phyloP scores from a whole-genome alignment of 345 rosid genomes.

The Heritiera littoralis region DNA sequence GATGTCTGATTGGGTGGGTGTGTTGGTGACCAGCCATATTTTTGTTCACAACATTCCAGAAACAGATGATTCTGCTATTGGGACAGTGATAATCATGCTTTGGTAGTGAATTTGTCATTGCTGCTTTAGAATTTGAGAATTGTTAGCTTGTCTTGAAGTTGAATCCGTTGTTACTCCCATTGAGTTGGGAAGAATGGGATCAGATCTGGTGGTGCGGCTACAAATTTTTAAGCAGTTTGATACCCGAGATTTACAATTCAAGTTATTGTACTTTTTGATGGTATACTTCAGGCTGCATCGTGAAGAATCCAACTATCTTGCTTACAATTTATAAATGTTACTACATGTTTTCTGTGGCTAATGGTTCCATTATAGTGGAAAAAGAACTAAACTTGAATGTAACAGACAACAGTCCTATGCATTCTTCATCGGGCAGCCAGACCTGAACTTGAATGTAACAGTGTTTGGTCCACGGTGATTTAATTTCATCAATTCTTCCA shows the following conservation, averaged over 20 bases:
- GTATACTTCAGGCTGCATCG: neutral
- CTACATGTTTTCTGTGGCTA: neutral
- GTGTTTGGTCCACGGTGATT: neutral
- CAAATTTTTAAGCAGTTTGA: slow-evolving; percentile 6
- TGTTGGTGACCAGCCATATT: slow-evolving; percentile 31
- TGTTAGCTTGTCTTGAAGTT: slow-evolving; percentile 18
- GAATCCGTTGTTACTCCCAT: slow-evolving; percentile 32
- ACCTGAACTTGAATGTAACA: neutral
- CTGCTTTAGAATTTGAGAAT: slow-evolving; percentile 26
- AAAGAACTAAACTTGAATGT: neutral
- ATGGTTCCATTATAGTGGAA: neutral
- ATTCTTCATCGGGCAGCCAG: no score
- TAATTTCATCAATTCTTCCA: neutral
- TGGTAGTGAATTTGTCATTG: slow-evolving; percentile 25
- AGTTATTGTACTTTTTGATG: slow-evolving; percentile 5
- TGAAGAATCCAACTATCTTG: neutral
- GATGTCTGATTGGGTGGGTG: slow-evolving; percentile 17
- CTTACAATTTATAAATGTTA: slow-evolving; percentile 9
- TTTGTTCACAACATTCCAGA: slow-evolving; percentile 33
- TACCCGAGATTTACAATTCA: slow-evolving; percentile 11
- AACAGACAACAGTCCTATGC: no score
- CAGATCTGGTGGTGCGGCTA: slow-evolving; percentile 28
- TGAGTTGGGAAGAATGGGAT: slow-evolving; percentile 31
- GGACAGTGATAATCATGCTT: slow-evolving; percentile 22
- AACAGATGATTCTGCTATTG: slow-evolving; percentile 31